Evolutionary conservation across 164 flowering plant genomes (phyloP), one percentile per base, ranked within the genome.

Genomic region (Liriodendron chinense): DNA sequence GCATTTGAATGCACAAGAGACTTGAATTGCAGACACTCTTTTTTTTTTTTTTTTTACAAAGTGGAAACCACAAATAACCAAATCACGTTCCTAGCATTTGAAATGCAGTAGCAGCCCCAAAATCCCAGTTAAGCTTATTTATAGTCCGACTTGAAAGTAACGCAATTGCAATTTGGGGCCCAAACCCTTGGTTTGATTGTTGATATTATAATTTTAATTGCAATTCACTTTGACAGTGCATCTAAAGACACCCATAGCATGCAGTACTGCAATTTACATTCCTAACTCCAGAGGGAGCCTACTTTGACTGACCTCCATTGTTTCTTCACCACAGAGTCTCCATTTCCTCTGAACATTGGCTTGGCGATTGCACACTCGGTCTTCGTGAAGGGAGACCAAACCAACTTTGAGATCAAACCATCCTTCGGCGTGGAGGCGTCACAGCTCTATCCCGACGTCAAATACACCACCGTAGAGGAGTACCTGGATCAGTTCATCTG

Each of bases 391-490:
- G 88, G 90, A 53, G 88, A 85, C 70, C 88, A 86, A 5, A 86
- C 89, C 74, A 81, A 82, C 80, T 86, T 87, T 28, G 86, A 81
- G 79, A 84, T 89, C 1, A 84, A 87, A 9, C 84, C 87, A 10
- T 87, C 89, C 0, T 84, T 85, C 24, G 93, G 89, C 0, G 86
- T 87, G 20, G 90, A 87, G 81, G 92, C 90, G 24, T 82, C 88
- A 0, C 81, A 81, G 83, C 85, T 88, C 24, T 88, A 86, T 67
- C 89, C 88, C 0, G 88, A 86, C 63, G 87, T 86, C 22, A 82
- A 85, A 21, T 85, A 88, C 83, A 84, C 88, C 48, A 75, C 82
- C 3, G 88, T 86, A 62, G 88, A 86, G 23, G 86, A 86, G 53
- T 85, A 69, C 76, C 86, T 88, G 6, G 47, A 78, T 16, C 83